Base-by-base conservation (phyloP, 2,329 filamentous ascomycete species). In the Pestalotiopsis sp. region DNA sequence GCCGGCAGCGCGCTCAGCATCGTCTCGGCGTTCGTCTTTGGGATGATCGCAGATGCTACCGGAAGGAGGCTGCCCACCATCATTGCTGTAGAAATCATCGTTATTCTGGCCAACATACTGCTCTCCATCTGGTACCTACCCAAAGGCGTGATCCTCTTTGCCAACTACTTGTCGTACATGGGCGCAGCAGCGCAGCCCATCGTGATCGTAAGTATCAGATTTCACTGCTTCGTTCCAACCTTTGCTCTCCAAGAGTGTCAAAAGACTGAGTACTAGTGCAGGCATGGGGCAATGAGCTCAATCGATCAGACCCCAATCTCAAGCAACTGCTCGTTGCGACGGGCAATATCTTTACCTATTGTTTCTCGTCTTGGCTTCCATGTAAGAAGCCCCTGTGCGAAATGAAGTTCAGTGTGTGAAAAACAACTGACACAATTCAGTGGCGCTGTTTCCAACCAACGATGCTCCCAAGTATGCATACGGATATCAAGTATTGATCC, bases 31-130 rank as follows among this genome's bases (percentile, higher is more conserved):
- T 17, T 52, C 20, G 14, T 31, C 13, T 62, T 23, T 23, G 57
- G 66, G 1, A 61, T 67, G 23, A 39, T 62, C 13, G 57, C 57
- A n/a, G 66, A 67, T 4, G 23, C 7, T 6, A 41, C 39, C 17
- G 57, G 66, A 11, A 12, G 62, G 6, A 12, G 39, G 4, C 31
- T 31, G 4, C 23, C 7, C 3, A 11, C 39, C 3, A 67, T 67
- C 25, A 67, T n/a, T 17, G 41, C n/a, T 57, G 31, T 67, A 27
- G 14, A 61, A 6, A 9, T 9, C 12, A 4, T 67, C 31, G 9
- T 67, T 57, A 67, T 67, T 23, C 14, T 67, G n/a, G 4, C 27
- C 20, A 67, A 67, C 49, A 52, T 67, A 23, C 31, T 67, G 9
- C 57, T 62, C 14, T 67, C 66, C 9, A 1, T 62, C 11, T 67